Evolutionary conservation across 441 rosid species (phyloP), one percentile per base, ranked within the genome.

Genomic region (Gossypium gossypioides): DNA sequence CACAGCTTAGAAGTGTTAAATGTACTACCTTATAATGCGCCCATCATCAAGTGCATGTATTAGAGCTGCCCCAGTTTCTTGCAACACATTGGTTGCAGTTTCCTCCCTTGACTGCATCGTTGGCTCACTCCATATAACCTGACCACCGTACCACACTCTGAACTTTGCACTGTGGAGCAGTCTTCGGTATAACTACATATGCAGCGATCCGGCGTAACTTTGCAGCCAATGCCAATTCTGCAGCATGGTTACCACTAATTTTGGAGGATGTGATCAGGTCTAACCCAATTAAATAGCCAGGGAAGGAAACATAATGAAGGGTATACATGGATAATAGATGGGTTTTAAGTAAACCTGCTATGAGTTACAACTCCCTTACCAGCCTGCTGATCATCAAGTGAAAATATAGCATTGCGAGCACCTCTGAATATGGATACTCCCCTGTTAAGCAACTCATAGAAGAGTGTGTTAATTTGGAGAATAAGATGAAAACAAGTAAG

Each of bases 371-470:
- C 89, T 5, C 95, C 98, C 85, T 87, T 89, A n/a, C 87, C 84
- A 32, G 91, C 92, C 77, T 86, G 81, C 72, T 84, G 82, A 24
- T 80, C 69, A 66, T 80, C 82, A 46, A 93, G 97, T 3, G 97
- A 91, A 76, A 76, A 77, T 61, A 93, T 74, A 22, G 94, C 96
- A 87, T 93, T 89, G 80, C 92, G 87, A 37, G 96, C 98, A 32
- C 98, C 98, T 82, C 98, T 86, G 77, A 88, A 89, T 72, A 91
- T 92, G 83, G 88, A 92, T 29, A 97, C 95, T 75, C 97, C 97
- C 13, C 97, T 92, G 71, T 44, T 7, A 74, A 75, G 56, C 7
- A 4, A 76, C 42, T 71, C 42, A 40, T 7, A 56, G 25, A 48
- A 63, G 51, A 66, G 50, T 59, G 21, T 74, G 29, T 25, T 65